phyloP scores from a whole-genome alignment of 352 stramenopile genomes.

The Pythium periplocum region DNA sequence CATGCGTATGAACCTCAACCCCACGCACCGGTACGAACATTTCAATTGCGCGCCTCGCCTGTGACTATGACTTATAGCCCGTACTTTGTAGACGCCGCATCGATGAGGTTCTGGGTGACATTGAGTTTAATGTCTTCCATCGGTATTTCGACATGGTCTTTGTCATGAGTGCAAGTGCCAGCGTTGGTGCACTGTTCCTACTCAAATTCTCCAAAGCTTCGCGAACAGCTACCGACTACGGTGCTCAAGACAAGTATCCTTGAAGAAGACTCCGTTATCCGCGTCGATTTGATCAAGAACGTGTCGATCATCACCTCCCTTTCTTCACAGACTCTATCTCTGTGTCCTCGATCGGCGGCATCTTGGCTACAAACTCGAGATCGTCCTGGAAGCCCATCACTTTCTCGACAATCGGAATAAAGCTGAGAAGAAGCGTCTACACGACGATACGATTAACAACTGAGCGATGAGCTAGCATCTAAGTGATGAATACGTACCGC shows the following conservation, averaged over 20 bases:
- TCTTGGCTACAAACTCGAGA: neutral
- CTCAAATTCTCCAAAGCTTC: conserved; percentile 81
- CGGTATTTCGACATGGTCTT: conserved; percentile 86
- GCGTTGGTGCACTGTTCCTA: conserved; percentile 45
- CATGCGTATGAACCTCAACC: conserved; percentile 85
- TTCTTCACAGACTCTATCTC: too few relatives aligned
- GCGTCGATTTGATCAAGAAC: too few relatives aligned
- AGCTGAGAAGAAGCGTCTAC: conserved; percentile 16
- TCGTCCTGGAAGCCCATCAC: conserved; percentile 10
- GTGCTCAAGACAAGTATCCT: too few relatives aligned
- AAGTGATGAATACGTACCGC: conserved; percentile 5
- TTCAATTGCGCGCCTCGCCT: neutral
- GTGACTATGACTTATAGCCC: too few relatives aligned
- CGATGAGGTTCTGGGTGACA: conserved; percentile 76
- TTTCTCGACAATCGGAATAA: conserved; percentile 16
- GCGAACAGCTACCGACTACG: conserved; percentile 30
- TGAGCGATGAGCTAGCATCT: neutral
- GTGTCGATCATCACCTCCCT: too few relatives aligned
- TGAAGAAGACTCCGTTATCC: too few relatives aligned
- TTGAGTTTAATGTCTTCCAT: conserved; percentile 82
- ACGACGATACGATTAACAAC: neutral
- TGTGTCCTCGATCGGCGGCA: conserved; percentile 9
- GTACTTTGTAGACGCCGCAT: conserved; percentile 48
- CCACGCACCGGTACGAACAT: conserved; percentile 43
- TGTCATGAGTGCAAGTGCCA: conserved; percentile 66